Percentiles rank a stretch among this genome's conserved stretches.
Conservation (phyloP, 2,329 filamentous ascomycete genomes). For the Periglandula ipomoeae region DNA sequence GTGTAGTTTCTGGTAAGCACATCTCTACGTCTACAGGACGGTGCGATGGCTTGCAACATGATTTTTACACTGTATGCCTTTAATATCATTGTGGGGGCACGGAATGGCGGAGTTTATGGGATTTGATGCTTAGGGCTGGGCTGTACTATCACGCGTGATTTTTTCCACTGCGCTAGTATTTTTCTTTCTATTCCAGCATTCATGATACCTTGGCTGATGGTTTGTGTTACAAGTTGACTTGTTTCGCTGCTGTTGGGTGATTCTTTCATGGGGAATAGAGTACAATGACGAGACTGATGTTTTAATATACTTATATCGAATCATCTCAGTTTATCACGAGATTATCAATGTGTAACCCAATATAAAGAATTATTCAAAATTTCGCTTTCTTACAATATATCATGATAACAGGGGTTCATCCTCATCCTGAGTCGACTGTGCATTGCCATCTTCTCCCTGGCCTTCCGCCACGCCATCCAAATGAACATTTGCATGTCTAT, state of each 20-base stretch:
- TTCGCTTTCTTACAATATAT: no score
- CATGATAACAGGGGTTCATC: slow-evolving; percentile 6
- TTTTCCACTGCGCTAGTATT: neutral
- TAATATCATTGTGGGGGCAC: neutral
- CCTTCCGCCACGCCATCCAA: neutral
- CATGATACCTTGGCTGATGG: slow-evolving; percentile 3
- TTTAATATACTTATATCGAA: neutral
- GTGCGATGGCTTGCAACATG: neutral
- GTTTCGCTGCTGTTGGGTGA: neutral
- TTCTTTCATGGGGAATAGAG: neutral
- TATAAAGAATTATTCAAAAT: no score
- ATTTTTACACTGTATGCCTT: neutral
- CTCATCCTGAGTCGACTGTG: slow-evolving; percentile 1
- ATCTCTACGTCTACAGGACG: neutral
- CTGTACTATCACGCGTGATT: neutral
- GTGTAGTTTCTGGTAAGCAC: slow-evolving; percentile 87
- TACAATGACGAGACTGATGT: neutral
- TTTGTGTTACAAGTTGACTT: neutral
- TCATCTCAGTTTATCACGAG: no score
- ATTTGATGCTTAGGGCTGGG: neutral
- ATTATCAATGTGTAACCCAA: no score
- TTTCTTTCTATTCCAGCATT: neutral
- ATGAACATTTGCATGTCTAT: neutral
- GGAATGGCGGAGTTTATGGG: slow-evolving; percentile 4
- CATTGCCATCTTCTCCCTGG: neutral